phyloP scores from a whole-genome alignment of 345 rosid species.

The Pistacia vera region DNA sequence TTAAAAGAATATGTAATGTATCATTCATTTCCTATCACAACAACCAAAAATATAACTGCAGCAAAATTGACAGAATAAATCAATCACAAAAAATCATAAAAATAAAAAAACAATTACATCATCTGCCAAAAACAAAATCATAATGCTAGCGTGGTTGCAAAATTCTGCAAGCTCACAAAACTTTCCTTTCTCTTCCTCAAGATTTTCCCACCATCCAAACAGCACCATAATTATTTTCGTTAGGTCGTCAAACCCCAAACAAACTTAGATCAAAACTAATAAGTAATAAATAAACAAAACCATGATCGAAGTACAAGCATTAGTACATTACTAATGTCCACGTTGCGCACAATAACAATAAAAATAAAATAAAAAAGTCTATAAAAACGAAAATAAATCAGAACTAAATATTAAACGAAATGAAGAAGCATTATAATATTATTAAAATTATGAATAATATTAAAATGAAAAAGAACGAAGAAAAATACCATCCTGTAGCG shows the following conservation, averaged over 20 bases:
- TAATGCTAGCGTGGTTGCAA: too few relatives aligned
- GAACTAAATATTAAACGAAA: too few relatives aligned
- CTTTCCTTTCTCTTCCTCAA: neutral
- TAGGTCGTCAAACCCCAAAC: neutral
- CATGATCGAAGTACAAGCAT: too few relatives aligned
- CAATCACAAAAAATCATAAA: neutral
- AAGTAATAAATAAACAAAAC: neutral
- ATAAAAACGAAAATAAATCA: too few relatives aligned
- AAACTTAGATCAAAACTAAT: neutral
- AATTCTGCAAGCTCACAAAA: too few relatives aligned
- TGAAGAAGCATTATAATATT: neutral
- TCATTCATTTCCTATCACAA: too few relatives aligned
- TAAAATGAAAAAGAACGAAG: neutral
- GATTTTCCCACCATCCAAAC: slow-evolving; percentile 5
- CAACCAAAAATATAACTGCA: neutral
- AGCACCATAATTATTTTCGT: neutral
- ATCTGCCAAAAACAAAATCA: too few relatives aligned
- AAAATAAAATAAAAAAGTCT: too few relatives aligned
- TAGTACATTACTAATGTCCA: too few relatives aligned
- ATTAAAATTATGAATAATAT: neutral
- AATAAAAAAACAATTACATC: too few relatives aligned
- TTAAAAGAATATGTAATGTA: too few relatives aligned
- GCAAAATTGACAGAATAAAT: neutral
- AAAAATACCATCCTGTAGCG: slow-evolving; percentile 55
- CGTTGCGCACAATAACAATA: too few relatives aligned